Conservation (phyloP, 2,329 filamentous ascomycete genomes). For the Aspergillus novofumigatus region DNA sequence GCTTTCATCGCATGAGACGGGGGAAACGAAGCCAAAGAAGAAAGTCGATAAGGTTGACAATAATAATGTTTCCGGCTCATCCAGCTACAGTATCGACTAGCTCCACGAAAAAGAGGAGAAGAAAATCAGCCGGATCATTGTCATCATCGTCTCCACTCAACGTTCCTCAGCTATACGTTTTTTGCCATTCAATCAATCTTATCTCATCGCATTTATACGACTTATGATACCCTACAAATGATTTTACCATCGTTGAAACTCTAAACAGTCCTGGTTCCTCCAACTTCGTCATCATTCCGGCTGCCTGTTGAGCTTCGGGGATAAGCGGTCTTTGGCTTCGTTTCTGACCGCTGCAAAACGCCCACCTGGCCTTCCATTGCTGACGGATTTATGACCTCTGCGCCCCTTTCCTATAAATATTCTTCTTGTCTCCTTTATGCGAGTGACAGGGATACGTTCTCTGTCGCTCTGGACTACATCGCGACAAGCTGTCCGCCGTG, state of each 20-base stretch:
- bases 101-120: not conserved
- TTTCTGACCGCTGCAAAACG: slow-evolving; percentile 1
- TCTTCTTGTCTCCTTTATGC: not conserved
- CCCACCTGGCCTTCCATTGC: slow-evolving; percentile 1
- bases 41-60: not conserved
- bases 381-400: slow-evolving; percentile 6
- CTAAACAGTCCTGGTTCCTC: slow-evolving; percentile 2
- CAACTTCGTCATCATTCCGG: slow-evolving; percentile 15
- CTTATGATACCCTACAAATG: not conserved
- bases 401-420: slow-evolving; percentile 4
- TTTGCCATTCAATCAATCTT: not conserved
- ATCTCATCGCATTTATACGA: not conserved
- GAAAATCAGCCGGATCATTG: not conserved
- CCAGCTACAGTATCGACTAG: not conserved
- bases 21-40: not conserved
- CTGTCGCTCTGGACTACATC: slow-evolving; percentile 15
- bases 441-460: slow-evolving; percentile 24
- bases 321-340: slow-evolving; percentile 20
- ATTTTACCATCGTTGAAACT: not conserved
- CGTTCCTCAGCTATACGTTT: not conserved
- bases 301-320: slow-evolving; percentile 14
- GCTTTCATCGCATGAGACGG: slow-evolving; percentile 19
- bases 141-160: not conserved
- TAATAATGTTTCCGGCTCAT: not conserved
- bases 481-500: slow-evolving; percentile 26